Evolutionary conservation across 345 rosid genomes (phyloP), one percentile per base, ranked within the genome.

Genomic region (Eutrema yunnanense): DNA sequence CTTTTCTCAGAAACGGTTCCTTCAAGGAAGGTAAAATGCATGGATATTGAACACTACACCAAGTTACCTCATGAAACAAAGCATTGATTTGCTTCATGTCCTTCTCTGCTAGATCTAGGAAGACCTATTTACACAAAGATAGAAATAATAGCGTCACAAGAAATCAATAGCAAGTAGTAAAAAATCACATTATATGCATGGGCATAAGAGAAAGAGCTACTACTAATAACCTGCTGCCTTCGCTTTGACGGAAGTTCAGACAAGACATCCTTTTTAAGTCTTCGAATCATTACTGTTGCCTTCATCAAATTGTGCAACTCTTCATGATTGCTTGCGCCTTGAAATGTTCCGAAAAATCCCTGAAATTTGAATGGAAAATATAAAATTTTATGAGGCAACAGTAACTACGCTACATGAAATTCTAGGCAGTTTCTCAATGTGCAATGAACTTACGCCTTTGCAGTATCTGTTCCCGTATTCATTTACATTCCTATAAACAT

Each of bases 251-350:
- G 98, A 69, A 94, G 98, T 83, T 94, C 81, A 54, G 81, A 37
- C 64, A 94, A 95, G 70, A 94, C 98, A 84, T 94, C 96, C 67
- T 85, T 94, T 82, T 94, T 94, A 53, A 87, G 90, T 75, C 98
- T 86, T 67, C 98, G 88, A 71, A 94, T 91, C 98, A 94, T 94
- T 49, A 89, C 84, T 13, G 98, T 94, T 77, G 97, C 92, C 88
- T 89, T 94, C 85, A 94, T 90, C 86, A 91, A 78, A 86, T 83
- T 88, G 82, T 94, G 98, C 85, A 94, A 83, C 80, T 94, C 98
- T 42, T 94, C 98, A 79, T 94, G 98, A 85, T 94, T 91, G 81
- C 90, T 89, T 59, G 98, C 85, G 56, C 97, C 98, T 84, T 94
- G 97, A 83, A 89, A 94, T 53, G 70, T 26, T 74, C 98, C 98